Evolutionary conservation across 2,329 filamentous ascomycete genomes (phyloP).

Genomic region (Colletotrichum theobromicola): DNA sequence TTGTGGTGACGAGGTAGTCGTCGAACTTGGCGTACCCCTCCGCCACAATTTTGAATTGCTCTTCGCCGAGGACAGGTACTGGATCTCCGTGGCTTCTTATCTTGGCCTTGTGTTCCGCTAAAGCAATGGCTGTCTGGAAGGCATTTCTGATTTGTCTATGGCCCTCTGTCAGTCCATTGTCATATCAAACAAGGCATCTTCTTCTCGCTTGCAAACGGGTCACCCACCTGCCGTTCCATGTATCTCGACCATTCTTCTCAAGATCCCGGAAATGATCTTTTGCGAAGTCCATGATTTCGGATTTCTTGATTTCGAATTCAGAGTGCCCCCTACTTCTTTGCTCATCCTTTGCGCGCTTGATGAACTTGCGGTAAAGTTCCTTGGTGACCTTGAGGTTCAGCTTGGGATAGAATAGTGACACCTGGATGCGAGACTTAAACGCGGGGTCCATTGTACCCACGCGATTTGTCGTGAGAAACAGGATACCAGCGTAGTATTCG

Average conservation of each 20-base stretch:
- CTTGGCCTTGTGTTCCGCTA: constrained; percentile 17
- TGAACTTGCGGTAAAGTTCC: constrained; percentile 9
- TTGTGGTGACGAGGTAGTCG: background rate
- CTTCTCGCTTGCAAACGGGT: background rate
- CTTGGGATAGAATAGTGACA: constrained; percentile 48
- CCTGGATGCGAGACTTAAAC: constrained; percentile 52
- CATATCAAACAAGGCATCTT: rapidly evolving
- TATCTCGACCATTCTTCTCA: background rate
- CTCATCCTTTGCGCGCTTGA: constrained; percentile 9
- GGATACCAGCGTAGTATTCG: constrained; percentile 51
- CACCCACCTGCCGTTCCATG: constrained; percentile 25
- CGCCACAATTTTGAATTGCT: background rate
- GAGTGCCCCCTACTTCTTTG: background rate
- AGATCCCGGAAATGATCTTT: background rate
- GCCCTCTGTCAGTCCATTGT: background rate
- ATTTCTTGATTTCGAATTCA: background rate
- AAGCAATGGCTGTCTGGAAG: constrained; percentile 26
- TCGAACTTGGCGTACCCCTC: background rate
- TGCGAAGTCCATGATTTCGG: background rate
- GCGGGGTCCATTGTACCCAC: constrained; percentile 49
- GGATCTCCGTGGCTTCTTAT: background rate
- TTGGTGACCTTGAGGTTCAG: background rate
- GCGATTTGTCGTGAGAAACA: constrained; percentile 54
- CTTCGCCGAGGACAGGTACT: background rate
- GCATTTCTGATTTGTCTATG: constrained; percentile 29